Base-by-base conservation (phyloP, 495 filamentous ascomycete species). In the Parathielavia appendiculata region DNA sequence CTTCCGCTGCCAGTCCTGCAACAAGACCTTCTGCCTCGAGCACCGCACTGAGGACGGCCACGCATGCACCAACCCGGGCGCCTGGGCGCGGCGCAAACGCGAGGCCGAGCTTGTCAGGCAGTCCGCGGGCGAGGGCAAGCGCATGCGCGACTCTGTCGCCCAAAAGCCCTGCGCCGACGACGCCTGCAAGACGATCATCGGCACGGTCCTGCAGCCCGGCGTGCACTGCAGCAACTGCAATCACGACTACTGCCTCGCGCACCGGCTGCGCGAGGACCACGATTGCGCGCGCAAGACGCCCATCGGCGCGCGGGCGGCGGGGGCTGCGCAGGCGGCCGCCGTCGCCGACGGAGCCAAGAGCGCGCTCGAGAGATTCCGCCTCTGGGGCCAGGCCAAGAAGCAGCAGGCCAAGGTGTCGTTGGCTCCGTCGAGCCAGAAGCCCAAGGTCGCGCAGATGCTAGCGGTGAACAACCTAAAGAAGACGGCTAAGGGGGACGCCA, bases 1-100 rank as follows among this genome's bases (percentile, higher is more conserved):
- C 40, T 98, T 97, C 76, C 80, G 83, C 63, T 98, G 93, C 79
- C 88, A 93, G 73, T 91, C 86, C 69, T 98, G 93, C 66, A 64
- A 68, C 62, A 81, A 85, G 47, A 95, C 86, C 48, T 98, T 84
- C 80, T 98, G 93, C 71, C 88, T 95, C 67, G 91, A 97, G 69
- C 93, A 98, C 80, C 90, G 93, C 54, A 88, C 84, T 67, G 92
- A 97, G 73, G 81, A 83, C 49, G 76, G 88, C 0, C 93, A 98
- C 77, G 78, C 80, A 64, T 98, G 93, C 71, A 62, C 86, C 16
- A 82, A 87, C 54, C 86, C 83, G 19, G 93, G 92, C 56, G 91
- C 88, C 70, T 97, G 92, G 92, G 92, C 91, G 5, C 80, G 80
- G 40, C 82, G 83, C 1, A 75, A 81, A 57, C 79, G 83, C 20